These are phyloP conservation scores for Clathrus columnatus DNA, from an alignment of 768 basidiomycete genomes.

Conservation along the genomic window DNA sequence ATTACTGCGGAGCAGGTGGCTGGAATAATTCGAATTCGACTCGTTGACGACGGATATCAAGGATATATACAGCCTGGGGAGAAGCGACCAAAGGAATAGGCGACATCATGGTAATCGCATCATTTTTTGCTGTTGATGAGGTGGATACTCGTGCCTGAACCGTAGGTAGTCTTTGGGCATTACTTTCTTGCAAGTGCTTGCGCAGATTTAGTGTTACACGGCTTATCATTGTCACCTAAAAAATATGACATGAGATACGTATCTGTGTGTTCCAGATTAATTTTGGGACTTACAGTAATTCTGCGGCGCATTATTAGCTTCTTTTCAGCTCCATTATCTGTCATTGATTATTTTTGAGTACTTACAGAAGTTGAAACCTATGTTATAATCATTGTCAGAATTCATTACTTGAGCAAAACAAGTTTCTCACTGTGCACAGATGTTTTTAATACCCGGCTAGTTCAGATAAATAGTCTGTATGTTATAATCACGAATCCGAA, in stretches of 20 bases:
- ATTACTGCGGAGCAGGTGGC: no score
- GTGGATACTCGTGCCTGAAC: neutral
- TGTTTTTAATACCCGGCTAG: slow-evolving; percentile 24
- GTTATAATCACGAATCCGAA: neutral
- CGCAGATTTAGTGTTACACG: slow-evolving; percentile 52
- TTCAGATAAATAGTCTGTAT: neutral
- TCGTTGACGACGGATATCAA: neutral
- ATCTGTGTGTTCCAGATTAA: neutral
- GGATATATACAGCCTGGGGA: neutral
- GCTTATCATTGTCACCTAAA: slow-evolving; percentile 56
- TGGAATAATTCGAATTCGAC: no score
- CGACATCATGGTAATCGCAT: neutral
- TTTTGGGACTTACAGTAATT: neutral
- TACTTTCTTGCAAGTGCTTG: neutral
- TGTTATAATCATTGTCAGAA: neutral
- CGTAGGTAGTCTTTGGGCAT: neutral
- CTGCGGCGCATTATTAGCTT: neutral
- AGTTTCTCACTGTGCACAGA: slow-evolving; percentile 27
- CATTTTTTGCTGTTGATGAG: neutral
- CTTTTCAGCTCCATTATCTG: no score
- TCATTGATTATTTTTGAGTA: neutral
- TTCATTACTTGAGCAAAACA: neutral
- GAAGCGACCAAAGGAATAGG: neutral
- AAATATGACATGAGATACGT: neutral
- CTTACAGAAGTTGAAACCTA: slow-evolving; percentile 35